Base-by-base conservation (phyloP, 495 filamentous ascomycete genomes). In the Aspergillus hancockii region DNA sequence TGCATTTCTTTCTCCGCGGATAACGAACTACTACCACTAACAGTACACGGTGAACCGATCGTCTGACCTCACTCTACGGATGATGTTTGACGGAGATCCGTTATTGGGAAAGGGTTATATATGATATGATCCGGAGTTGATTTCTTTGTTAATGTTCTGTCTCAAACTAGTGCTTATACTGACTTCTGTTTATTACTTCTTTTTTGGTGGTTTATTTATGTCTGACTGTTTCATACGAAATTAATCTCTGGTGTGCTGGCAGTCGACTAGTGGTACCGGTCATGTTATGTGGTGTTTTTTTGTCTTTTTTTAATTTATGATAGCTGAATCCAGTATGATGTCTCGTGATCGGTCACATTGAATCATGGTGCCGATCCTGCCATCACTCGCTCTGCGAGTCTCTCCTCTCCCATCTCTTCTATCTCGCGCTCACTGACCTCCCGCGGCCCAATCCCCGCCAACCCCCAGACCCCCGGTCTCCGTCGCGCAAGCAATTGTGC, bases 401-500 rank as follows among this genome's bases (percentile, higher is more conserved):
- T 41, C 32, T 57, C 55, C 28, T 56, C 49, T 50, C 46, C 65
- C 32, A 50, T 22, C 54, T 75, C 74, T 30, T 73, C 67, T 55
- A 71, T 58, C 56, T 74, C 71, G 16, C 68, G 64, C 47, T 74
- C 72, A 45, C 64, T 76, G 32, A 74, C 67, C 58, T 69, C 69
- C 43, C 67, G 63, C 43, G 74, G 70, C 28, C 73, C 73, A 57
- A 80, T 70, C 31, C 79, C 79, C 23, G 79, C 79, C 60, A 76
- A 55, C 7, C 72, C 71, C 80, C 80, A 83, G 47, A 79, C 62
- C 8, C 67, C 72, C n/a, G 75, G 73, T 21, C 72, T 66, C 25
- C 73, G 75, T 46, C 74, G 75, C 30, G 77, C 76, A 13, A 81
- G 73, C 9, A 80, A 64, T 60, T 75, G 73, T 23, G 80, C 80